phyloP scores from a whole-genome alignment of 78 protist genomes.

The Andalucia godoyi region DNA sequence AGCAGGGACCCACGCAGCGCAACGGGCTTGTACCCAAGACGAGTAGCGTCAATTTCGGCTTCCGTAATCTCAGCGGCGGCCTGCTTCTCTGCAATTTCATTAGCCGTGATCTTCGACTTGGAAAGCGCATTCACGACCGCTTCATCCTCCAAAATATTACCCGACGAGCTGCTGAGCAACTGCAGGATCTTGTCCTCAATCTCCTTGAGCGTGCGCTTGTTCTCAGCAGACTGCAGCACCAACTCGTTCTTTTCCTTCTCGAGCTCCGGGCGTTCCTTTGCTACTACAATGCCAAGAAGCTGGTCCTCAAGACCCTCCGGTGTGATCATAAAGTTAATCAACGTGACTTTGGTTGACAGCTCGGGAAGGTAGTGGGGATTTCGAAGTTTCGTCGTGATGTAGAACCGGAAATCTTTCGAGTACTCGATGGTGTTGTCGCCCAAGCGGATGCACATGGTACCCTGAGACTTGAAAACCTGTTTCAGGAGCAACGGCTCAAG shows the following conservation, averaged over 20 bases:
- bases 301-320: constrained; percentile 58
- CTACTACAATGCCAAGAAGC: constrained; percentile 52
- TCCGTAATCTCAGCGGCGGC: constrained; percentile 26
- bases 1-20: constrained; percentile 44
- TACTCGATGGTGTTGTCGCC: constrained; percentile 61
- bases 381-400: constrained; percentile 44
- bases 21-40: constrained; percentile 31
- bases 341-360: constrained; percentile 38
- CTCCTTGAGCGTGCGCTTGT: constrained; percentile 27
- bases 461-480: constrained; percentile 31
- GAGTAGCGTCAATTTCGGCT: constrained; percentile 25
- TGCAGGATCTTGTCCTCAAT: constrained; percentile 60
- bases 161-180: constrained; percentile 12
- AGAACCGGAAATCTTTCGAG: constrained; percentile 19
- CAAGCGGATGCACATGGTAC: constrained; percentile 29
- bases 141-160: constrained; percentile 11
- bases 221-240: constrained; percentile 20
- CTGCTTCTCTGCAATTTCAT: constrained; percentile 33
- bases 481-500: constrained; percentile 56
- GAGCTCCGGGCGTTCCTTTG: constrained; percentile 50
- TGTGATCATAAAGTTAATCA: constrained; percentile 61
- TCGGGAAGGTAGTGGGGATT: constrained; percentile 56
- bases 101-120: constrained; percentile 13
- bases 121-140: constrained; percentile 7
- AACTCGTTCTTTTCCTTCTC: constrained; percentile 44